Evolutionary conservation across 2,329 filamentous ascomycete genomes (phyloP).

Genomic region (Alternaria brassicicola): DNA sequence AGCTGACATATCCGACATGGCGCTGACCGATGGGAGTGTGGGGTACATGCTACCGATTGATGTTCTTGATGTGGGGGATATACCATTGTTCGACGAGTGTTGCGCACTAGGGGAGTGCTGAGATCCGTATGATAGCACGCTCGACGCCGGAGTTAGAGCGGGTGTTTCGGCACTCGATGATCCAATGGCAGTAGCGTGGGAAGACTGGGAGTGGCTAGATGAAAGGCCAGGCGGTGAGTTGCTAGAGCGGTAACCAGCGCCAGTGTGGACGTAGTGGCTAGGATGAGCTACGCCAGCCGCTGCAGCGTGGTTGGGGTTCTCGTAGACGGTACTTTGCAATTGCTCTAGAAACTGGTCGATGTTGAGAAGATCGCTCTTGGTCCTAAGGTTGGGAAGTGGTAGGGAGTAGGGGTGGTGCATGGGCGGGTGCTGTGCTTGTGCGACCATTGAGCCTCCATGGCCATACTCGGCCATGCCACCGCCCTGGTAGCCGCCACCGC

Average conservation of each 20-base stretch:
- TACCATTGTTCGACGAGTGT: slow-evolving; percentile 53
- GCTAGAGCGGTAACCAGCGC: slow-evolving; percentile 60
- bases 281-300: slow-evolving; percentile 78
- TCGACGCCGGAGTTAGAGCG: slow-evolving; percentile 76
- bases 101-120: slow-evolving; percentile 77
- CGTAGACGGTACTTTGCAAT: slow-evolving; percentile 95
- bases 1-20: slow-evolving; percentile 66
- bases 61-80: slow-evolving; percentile 68
- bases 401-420: slow-evolving; percentile 85
- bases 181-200: slow-evolving; percentile 56
- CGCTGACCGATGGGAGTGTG: slow-evolving; percentile 72
- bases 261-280: slow-evolving; percentile 67
- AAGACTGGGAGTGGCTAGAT: slow-evolving; percentile 54
- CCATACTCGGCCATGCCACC: slow-evolving; percentile 60
- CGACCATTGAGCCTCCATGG: slow-evolving; percentile 59
- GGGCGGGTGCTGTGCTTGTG: slow-evolving; percentile 63
- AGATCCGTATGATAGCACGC: slow-evolving; percentile 76
- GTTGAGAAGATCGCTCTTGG: slow-evolving; percentile 90
- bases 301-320: slow-evolving; percentile 83
- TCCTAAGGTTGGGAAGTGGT: slow-evolving; percentile 86
- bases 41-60: slow-evolving; percentile 72
- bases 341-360: slow-evolving; percentile 95
- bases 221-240: slow-evolving; percentile 60
- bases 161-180: slow-evolving; percentile 66
- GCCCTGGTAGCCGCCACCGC: slow-evolving; percentile 32